Evolutionary conservation across 441 rosid species (phyloP), one percentile per base, ranked within the genome.

Genomic region (Macaranga tanarius): DNA sequence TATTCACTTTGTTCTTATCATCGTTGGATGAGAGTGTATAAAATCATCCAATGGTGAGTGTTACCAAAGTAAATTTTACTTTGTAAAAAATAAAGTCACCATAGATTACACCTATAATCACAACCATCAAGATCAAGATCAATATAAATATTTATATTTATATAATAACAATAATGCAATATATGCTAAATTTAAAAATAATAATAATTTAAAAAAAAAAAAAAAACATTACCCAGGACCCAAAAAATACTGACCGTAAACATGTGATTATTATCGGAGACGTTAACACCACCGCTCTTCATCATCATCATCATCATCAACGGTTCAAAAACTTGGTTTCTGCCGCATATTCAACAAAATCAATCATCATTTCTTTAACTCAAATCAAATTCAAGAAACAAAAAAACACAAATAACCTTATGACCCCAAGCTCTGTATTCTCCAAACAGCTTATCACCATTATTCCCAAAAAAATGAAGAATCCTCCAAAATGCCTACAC

Each of bases 401-500:
- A 52, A 74, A 56, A 45, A 22, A 15, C 12, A 77, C 81, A 2
- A 65, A 22, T 22, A 31, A 17, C 47, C 0, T 38, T 58, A n/a
- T 74, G 0, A 84, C 84, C 34, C 89, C 83, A 23, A 86, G 75
- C 83, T 88, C 89, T 80, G 79, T 80, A 75, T 70, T 80, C 83
- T 80, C 95, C 80, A 70, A 56, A 23, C 74, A 86, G 72, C 93
- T 90, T 81, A 87, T 78, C 82, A 77, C 89, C 80, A 82, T 80
- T 77, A 93, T 54, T 67, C 83, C 84, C 62, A 76, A 67, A 67
- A 93, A 93, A 71, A 93, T 76, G 70, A 88, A 2, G 77, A 93
- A 91, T 0, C 98, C 98, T 0, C 69, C 79, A 57, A 93, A 70
- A 83, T 93, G 98, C 86, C 98, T 93, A 71, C 67, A 45, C 59